A percentile compares a stretch with the other conserved stretches of the same genome.
These are phyloP conservation scores for Tricholoma bakamatsutake DNA, from an alignment of 768 basidiomycete genomes.

Conservation along the genomic window DNA sequence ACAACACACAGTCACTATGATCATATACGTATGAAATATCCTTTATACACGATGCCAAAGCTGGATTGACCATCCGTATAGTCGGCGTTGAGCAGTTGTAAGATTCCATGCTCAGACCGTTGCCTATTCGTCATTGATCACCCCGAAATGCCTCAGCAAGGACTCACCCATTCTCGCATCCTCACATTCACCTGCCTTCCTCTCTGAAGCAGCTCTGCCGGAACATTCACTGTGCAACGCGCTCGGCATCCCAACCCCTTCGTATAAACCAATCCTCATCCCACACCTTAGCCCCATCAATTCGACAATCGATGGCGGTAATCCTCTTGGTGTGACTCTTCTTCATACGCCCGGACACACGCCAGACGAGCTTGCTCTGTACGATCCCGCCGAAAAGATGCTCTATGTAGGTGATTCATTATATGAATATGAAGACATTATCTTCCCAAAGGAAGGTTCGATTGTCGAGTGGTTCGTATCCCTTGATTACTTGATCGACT, in stretches of 20 bases:
- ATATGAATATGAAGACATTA: conserved; percentile 49
- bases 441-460: conserved; percentile 51
- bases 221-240: conserved; percentile 39
- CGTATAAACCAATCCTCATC: conserved; percentile 42
- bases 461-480: conserved; percentile 43
- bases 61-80: conserved; percentile 11
- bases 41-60: not conserved
- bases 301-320: not conserved
- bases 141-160: conserved; percentile 15
- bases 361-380: conserved; percentile 52
- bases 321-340: conserved; percentile 28
- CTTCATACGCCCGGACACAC: conserved; percentile 57
- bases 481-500: conserved; percentile 35
- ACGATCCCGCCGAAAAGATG: conserved; percentile 43
- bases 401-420: conserved; percentile 53
- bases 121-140: not conserved
- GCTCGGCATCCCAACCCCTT: conserved; percentile 34
- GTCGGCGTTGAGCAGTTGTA: conserved; percentile 48
- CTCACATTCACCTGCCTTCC: conserved; percentile 38
- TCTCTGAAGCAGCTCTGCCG: conserved; percentile 34
- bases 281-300: conserved; percentile 32
- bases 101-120: conserved; percentile 3
- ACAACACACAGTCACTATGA: conserved; percentile 54
- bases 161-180: conserved; percentile 47
- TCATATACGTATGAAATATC: conserved; percentile 43